phyloP scores from a whole-genome alignment of 345 rosid genomes.

The Brassica rapa region DNA sequence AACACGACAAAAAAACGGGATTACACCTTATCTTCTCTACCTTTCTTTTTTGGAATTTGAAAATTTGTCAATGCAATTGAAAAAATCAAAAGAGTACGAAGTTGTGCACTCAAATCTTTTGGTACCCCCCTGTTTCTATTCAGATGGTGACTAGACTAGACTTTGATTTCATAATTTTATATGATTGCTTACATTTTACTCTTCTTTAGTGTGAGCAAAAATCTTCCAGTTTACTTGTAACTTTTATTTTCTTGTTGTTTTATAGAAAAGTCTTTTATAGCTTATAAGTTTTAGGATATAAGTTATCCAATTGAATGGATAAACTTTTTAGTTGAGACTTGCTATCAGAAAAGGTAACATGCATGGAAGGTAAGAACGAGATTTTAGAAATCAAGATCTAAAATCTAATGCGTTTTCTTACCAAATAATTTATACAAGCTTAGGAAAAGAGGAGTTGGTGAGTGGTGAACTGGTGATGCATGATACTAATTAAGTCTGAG shows the following conservation, averaged over 20 bases:
- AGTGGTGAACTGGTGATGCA: neutral
- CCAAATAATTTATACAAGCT: neutral
- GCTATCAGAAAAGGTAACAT: neutral
- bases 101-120: constrained; percentile 32
- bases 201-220: neutral
- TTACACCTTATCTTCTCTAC: constrained; percentile 36
- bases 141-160: constrained; percentile 16
- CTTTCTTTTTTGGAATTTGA: neutral
- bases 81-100: constrained; percentile 23
- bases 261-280: neutral
- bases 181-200: neutral
- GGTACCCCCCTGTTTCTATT: constrained; percentile 4
- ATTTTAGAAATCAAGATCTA: neutral
- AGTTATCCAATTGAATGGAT: neutral
- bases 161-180: neutral
- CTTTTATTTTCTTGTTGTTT: neutral
- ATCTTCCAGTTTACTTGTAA: constrained; percentile 3
- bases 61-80: constrained; percentile 33
- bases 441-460: neutral
- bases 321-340: neutral
- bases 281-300: neutral
- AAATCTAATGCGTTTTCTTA: neutral
- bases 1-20: constrained; percentile 32
- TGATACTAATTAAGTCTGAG: neutral
- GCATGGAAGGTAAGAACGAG: neutral